A percentile compares a stretch with the other conserved stretches of the same genome.
These are phyloP conservation scores for Erodium maritimum DNA, from an alignment of 345 rosid species.

Conservation along the genomic window DNA sequence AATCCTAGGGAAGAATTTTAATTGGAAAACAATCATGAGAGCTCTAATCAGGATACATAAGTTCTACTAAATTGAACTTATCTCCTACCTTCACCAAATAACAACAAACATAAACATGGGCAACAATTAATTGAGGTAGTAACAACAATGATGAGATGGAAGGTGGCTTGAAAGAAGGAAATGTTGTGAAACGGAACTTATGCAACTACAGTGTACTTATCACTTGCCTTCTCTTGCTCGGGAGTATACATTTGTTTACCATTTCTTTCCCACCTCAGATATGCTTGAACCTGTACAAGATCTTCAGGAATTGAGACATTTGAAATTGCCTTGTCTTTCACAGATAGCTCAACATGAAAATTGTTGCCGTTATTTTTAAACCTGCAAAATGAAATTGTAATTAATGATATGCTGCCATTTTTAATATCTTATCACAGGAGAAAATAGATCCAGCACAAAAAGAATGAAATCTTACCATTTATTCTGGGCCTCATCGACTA, in stretches of 20 bases:
- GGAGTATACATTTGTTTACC: constrained; percentile 83
- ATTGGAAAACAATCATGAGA: neutral
- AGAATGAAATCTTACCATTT: constrained; percentile 49
- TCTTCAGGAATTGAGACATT: constrained; percentile 72
- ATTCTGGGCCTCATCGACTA: constrained; percentile 69
- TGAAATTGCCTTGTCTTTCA: constrained; percentile 25
- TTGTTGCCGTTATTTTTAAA: constrained; percentile 74
- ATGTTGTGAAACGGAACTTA: neutral
- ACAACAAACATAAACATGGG: neutral
- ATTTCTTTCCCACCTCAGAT: constrained; percentile 92
- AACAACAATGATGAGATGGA: too few species aligned
- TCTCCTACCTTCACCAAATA: neutral
- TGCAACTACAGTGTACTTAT: neutral
- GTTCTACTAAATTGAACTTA: neutral
- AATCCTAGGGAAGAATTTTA: too few species aligned
- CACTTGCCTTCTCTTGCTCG: constrained; percentile 59
- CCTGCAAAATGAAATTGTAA: constrained; percentile 33
- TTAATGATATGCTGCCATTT: neutral
- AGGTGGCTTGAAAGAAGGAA: neutral
- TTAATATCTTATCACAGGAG: neutral
- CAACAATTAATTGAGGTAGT: neutral
- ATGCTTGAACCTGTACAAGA: constrained; percentile 90
- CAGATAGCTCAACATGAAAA: constrained; percentile 62
- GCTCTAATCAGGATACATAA: neutral
- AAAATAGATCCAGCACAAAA: neutral